phyloP scores from a whole-genome alignment of 441 rosid species.

The Metrosideros polymorpha region DNA sequence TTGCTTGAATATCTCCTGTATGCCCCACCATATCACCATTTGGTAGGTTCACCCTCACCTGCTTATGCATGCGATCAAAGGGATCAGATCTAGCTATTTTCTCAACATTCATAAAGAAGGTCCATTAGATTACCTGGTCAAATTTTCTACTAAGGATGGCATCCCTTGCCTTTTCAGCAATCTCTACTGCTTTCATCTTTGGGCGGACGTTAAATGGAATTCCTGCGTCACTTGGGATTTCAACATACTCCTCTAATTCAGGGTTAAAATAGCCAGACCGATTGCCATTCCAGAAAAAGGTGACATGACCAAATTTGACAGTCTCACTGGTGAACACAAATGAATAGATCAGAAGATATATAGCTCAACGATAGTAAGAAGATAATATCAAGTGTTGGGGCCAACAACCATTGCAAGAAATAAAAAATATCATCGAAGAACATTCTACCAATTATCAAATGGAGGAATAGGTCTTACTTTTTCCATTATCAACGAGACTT shows the following conservation, averaged over 20 bases:
- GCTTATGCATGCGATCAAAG: background rate
- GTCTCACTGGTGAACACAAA: conserved; percentile 51
- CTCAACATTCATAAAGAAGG: background rate
- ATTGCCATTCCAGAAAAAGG: conserved; percentile 99
- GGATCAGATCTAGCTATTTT: background rate
- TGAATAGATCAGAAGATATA: background rate
- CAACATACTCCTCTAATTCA: conserved; percentile 75
- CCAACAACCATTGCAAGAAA: background rate
- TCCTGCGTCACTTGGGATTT: conserved; percentile 89
- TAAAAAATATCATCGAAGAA: background rate
- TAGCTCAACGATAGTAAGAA: too few relatives aligned
- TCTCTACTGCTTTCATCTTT: conserved; percentile 89
- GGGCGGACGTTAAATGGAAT: conserved; percentile 87
- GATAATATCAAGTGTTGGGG: background rate
- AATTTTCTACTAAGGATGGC: conserved; percentile 83
- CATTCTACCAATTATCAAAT: background rate
- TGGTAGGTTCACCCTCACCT: conserved; percentile 96
- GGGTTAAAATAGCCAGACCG: conserved; percentile 85
- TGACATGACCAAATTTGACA: conserved; percentile 96
- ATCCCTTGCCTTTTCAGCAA: conserved; percentile 83
- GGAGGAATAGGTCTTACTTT: background rate
- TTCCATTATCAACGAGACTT: background rate
- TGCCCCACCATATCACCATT: conserved; percentile 99
- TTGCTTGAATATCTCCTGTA: conserved; percentile 86
- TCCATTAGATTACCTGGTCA: conserved; percentile 48